Base-by-base conservation (phyloP, 73 alveolate species). In the Strombidium stylifer region DNA sequence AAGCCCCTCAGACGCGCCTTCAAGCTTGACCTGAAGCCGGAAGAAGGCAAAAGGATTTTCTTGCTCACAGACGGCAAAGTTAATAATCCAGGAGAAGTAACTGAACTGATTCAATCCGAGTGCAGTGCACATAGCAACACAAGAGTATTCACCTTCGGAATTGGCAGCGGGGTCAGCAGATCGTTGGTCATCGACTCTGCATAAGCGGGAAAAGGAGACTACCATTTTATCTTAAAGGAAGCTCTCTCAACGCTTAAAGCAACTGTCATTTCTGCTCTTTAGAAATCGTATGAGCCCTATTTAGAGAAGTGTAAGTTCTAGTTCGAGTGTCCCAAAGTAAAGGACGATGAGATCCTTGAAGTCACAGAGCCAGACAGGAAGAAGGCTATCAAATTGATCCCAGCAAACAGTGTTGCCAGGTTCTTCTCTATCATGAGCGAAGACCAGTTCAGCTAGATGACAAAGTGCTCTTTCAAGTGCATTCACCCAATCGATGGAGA, bases 1-100 rank as follows among this genome's bases (percentile, higher is more conserved):
- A 1, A 53, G 7, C 74, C 74, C 1, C 48, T 60, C 3, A 32
- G 42, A 4, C 42, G 27, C 42, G 75, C 60, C 12, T 39, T 14
- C 14, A 27, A 60, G 2, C 15, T 37, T n/a, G n/a, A n/a, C n/a
- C n/a, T n/a, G n/a, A n/a, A n/a, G n/a, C n/a, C n/a, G n/a, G n/a
- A n/a, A n/a, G n/a, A n/a, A n/a, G n/a, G n/a, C n/a, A 76, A 84
- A 44, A 75, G 84, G 52, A 85, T 96, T 3, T 82, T 40, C 73
- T 36, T 87, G 60, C 82, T 89, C 58, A 89, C 97, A 1, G 97
- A 89, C 59, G 97, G 97, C 31, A 82, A 68, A 40, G 85, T 84
- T 7, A 49, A 59, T 31, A 69, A 88, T 51, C 68, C 79, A 10
- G 51, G 58, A 18, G 36, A 47, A 34, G 83, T 81, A 21, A 52